Percentiles rank a stretch among this genome's conserved stretches.
phyloP scores from a whole-genome alignment of 2,329 filamentous ascomycete genomes.

The Aspergillus pseudoviridinutans region DNA sequence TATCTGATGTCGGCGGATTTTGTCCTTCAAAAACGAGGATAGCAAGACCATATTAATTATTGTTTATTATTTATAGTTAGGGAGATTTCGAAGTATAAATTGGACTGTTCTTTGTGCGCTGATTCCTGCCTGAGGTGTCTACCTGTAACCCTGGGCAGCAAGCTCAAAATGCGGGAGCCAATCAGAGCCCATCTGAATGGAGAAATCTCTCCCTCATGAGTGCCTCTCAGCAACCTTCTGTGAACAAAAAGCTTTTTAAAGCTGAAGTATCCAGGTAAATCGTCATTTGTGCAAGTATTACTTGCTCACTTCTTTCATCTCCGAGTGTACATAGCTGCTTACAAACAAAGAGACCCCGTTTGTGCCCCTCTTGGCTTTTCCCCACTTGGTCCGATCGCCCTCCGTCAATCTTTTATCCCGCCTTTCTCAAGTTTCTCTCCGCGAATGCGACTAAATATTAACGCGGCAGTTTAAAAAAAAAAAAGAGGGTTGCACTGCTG shows the following conservation, averaged over 20 bases:
- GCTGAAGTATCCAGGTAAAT: not conserved
- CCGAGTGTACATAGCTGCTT: not conserved
- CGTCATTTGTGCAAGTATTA: not conserved
- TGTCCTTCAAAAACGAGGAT: not conserved
- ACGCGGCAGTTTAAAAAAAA: not conserved
- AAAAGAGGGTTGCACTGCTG: not conserved
- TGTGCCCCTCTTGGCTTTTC: not conserved
- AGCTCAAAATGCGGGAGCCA: conserved; percentile 1
- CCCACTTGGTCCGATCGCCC: not conserved
- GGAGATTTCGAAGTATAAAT: not conserved
- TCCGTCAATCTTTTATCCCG: not conserved
- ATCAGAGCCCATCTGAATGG: not conserved
- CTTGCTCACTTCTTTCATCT: not conserved
- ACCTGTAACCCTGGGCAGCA: not conserved
- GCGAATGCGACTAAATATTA: not conserved
- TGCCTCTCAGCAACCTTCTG: too few species aligned
- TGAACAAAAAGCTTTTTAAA: not conserved
- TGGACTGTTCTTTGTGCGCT: not conserved
- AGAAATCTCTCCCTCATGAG: not conserved
- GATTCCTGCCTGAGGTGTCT: not conserved
- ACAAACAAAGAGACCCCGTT: not conserved
- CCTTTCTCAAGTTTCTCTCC: not conserved
- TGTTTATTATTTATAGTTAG: not conserved
- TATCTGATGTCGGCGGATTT: not conserved
- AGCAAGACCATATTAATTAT: not conserved